Conservation (phyloP, 495 filamentous ascomycete genomes). For the Talaromyces ruber region DNA sequence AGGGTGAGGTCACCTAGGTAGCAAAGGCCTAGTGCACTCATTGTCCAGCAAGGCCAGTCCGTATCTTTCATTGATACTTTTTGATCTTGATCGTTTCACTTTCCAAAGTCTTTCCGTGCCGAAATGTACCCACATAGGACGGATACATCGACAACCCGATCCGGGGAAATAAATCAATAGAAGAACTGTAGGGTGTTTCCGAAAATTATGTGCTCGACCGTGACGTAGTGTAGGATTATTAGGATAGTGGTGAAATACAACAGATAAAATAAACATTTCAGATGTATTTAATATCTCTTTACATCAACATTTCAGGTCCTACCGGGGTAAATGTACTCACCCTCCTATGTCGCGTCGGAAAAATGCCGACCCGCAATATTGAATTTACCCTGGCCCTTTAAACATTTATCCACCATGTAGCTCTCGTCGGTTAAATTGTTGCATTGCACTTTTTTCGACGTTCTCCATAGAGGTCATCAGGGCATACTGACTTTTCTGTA, state of each 20-base stretch:
- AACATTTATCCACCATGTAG: not conserved
- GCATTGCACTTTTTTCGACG: not conserved
- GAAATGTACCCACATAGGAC: too few species aligned
- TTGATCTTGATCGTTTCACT: not conserved
- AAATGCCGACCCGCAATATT: not conserved
- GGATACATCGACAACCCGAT: not conserved
- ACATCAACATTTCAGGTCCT: too few species aligned
- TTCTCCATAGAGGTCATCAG: not conserved
- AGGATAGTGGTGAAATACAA: too few species aligned
- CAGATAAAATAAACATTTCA: too few species aligned
- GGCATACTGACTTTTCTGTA: not conserved
- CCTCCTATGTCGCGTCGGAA: not conserved
- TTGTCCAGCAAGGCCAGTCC: not conserved
- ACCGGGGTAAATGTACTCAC: too few species aligned
- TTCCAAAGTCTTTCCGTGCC: too few species aligned
- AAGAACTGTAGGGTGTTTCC: not conserved
- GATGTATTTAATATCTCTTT: too few species aligned
- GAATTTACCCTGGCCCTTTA: not conserved
- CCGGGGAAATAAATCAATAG: not conserved
- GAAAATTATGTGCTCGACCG: not conserved
- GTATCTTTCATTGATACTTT: not conserved
- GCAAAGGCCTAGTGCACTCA: not conserved
- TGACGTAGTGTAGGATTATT: too few species aligned
- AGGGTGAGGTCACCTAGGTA: not conserved
- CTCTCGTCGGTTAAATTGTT: not conserved